Percentiles rank a stretch among this genome's conserved stretches.
Conservation (phyloP, 1,284 basidiomycete genomes). For the Rhodotorula sp. region DNA sequence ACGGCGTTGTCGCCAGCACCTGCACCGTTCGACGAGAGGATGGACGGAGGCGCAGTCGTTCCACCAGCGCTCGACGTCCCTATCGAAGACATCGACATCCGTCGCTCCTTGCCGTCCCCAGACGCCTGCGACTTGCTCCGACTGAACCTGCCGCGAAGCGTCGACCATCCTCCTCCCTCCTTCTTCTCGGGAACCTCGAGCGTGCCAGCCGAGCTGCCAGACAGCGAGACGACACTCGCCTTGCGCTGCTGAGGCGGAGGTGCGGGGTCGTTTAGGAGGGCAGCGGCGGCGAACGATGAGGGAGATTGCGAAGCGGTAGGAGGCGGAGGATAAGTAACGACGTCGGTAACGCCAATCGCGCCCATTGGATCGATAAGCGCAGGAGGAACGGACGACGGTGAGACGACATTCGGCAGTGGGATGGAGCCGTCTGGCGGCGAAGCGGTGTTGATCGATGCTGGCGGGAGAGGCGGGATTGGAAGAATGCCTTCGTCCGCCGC, state of each 20-base stretch:
- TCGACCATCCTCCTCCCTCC: slow-evolving; percentile 13
- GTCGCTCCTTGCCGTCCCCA: background rate
- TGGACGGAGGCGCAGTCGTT: background rate
- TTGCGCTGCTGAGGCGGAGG: slow-evolving; percentile 10
- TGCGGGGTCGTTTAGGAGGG: background rate
- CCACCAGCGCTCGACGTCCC: background rate
- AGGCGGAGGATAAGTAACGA: background rate
- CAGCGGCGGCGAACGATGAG: background rate
- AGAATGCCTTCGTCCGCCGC: slow-evolving; percentile 1
- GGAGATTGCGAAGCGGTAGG: background rate
- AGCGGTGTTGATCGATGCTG: slow-evolving; percentile 1
- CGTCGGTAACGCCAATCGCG: background rate
- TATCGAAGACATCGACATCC: slow-evolving; percentile 4
- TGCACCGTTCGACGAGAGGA: background rate
- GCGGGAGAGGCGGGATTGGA: slow-evolving; percentile 20
- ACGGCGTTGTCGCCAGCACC: background rate
- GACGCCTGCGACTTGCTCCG: slow-evolving; percentile 26
- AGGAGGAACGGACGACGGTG: background rate
- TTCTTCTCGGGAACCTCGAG: background rate
- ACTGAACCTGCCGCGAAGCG: slow-evolving; percentile 13
- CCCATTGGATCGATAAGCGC: slow-evolving; percentile 20
- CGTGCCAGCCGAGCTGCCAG: slow-evolving; percentile 7
- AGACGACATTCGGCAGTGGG: background rate
- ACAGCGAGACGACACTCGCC: slow-evolving; percentile 9
- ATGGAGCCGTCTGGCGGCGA: background rate